phyloP scores from a whole-genome alignment of 371 early-diverging fungal genomes.

The Rhizomucor miehei region DNA sequence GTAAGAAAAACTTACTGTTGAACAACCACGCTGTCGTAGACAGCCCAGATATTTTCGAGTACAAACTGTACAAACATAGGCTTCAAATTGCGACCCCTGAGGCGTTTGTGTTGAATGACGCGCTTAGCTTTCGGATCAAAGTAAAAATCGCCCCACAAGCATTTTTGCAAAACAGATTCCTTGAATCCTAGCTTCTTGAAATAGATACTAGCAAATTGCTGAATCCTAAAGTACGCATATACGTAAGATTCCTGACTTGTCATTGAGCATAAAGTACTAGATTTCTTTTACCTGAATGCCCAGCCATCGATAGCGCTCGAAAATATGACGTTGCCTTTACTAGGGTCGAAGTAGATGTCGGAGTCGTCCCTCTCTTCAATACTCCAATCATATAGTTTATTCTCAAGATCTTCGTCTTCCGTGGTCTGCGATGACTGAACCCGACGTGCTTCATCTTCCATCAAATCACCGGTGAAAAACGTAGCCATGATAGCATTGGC shows the following conservation, averaged over 20 bases:
- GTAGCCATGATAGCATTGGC: constrained; percentile 95
- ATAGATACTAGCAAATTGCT: constrained; percentile 91
- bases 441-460: constrained; percentile 83
- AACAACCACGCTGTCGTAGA: constrained; percentile 83
- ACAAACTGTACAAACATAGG: constrained; percentile 97
- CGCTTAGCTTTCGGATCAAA: constrained; percentile 93
- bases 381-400: constrained; percentile 71
- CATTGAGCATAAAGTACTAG: constrained; percentile 77
- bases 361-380: constrained; percentile 89
- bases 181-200: constrained; percentile 88
- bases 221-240: constrained; percentile 47
- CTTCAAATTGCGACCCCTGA: constrained; percentile 79
- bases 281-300: constrained; percentile 96
- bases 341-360: constrained; percentile 92
- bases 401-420: constrained; percentile 24
- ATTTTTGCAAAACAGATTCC: constrained; percentile 66
- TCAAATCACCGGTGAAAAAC: constrained; percentile 84
- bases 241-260: neutral
- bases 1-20: constrained; percentile 52
- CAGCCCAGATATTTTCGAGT: constrained; percentile 93
- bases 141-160: constrained; percentile 97
- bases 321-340: constrained; percentile 95
- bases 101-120: constrained; percentile 80
- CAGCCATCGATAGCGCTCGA: constrained; percentile 96
- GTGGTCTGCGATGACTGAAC: constrained; percentile 54